Base-by-base conservation (phyloP, 352 stramenopile genomes). In the Phytopythium oedochilum region DNA sequence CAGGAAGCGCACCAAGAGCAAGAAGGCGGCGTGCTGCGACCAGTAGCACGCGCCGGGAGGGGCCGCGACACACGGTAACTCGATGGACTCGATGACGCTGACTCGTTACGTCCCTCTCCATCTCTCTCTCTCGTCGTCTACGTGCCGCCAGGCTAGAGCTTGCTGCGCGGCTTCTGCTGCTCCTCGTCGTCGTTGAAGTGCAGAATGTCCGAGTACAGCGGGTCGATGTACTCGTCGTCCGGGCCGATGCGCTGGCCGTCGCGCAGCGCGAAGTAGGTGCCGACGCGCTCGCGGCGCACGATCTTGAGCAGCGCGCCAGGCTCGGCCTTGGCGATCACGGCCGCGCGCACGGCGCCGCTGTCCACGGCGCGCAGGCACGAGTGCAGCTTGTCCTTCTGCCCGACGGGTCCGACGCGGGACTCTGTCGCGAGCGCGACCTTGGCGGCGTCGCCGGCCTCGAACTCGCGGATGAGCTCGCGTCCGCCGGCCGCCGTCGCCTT, bases 321-420 rank as follows among this genome's bases (percentile, higher is more conserved):
- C 57, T 82, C 71, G 9, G 75, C 81, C 57, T 88, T 90, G 14
- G 72, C 68, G 42, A 93, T 75, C 31, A 93, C 70, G 0, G 83
- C 83, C 25, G 74, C 67, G 28, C 70, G 57, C 32, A 90, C 75
- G 6, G 68, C 58, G 29, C 83, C 78, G 31, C 75, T 89, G 39
- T 94, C 77, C 17, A 94, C 80, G 9, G 80, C 83, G 39, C 80
- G 78, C 42, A 94, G 85, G 61, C 78, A 91, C 50, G 83, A 86
- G 64, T 88, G 63, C 12, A 90, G 67, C 61, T 94, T 94, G 70
- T 94, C 83, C 44, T 75, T 82, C 66, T 94, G 83, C 22, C 83
- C 83, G 6, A 89, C 65, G 0, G 67, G 53, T 6, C 81, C 78
- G 12, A 88, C 74, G 18, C 79, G 78, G 22, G 80, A 91, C 31